Evolutionary conservation across 495 filamentous ascomycete species (phyloP).

Genomic region (Aspergillus taichungensis): DNA sequence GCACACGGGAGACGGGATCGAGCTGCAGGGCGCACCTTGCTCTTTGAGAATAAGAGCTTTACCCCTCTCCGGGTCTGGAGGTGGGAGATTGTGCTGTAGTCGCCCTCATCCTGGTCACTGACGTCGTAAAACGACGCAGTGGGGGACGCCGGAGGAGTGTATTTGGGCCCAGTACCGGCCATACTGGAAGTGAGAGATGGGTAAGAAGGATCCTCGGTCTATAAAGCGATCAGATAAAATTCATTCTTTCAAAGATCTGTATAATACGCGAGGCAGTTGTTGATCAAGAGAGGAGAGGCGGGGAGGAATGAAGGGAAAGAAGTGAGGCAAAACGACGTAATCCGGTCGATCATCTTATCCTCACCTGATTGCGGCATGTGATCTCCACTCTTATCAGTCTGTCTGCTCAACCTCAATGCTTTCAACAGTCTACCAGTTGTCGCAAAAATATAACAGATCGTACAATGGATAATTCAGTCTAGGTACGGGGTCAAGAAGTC

Average conservation of each 20-base stretch:
- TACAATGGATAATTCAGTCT: too few relatives aligned
- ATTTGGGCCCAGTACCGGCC: slow-evolving; percentile 24
- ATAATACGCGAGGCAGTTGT: not conserved
- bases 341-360: slow-evolving; percentile 1
- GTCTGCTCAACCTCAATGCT: not conserved
- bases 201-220: not conserved
- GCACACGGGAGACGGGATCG: not conserved
- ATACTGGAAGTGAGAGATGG: slow-evolving; percentile 12
- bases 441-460: too few relatives aligned
- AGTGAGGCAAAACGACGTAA: slow-evolving; percentile 8
- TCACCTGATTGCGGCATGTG: slow-evolving; percentile 2
- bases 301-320: not conserved
- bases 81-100: slow-evolving; percentile 92
- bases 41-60: slow-evolving; percentile 93
- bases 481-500: too few relatives aligned
- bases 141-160: slow-evolving; percentile 54
- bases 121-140: slow-evolving; percentile 90
- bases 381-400: not conserved
- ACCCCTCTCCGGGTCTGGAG: slow-evolving; percentile 72
- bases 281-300: not conserved
- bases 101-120: slow-evolving; percentile 92
- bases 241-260: too few relatives aligned
- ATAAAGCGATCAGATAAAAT: too few relatives aligned
- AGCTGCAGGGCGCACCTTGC: slow-evolving; percentile 56
- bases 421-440: not conserved